A percentile compares a stretch with the other conserved stretches of the same genome.
Conservation (phyloP, 495 filamentous ascomycete species). For the Aspergillus cristatus region DNA sequence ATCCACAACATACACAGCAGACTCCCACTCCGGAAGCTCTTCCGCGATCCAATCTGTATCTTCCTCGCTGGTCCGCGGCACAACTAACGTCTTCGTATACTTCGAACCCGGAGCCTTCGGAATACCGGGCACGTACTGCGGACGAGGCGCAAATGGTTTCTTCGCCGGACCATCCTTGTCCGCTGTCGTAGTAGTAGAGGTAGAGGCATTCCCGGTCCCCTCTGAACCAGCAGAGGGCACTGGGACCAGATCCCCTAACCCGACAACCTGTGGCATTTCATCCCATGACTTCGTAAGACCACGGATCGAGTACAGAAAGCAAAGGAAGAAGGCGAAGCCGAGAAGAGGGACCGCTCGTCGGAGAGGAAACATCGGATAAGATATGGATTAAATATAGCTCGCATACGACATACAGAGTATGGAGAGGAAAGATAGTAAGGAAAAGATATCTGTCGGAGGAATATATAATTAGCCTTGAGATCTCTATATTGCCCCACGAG, state of each 20-base stretch:
- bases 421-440: too few species aligned
- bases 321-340: conserved; percentile 27
- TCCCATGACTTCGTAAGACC: conserved; percentile 26
- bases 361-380: conserved; percentile 28
- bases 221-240: conserved; percentile 3
- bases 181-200: conserved; percentile 11
- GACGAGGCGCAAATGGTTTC: conserved; percentile 22
- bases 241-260: conserved; percentile 25
- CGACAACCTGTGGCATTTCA: conserved; percentile 25
- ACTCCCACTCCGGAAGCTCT: conserved; percentile 46
- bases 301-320: conserved; percentile 22
- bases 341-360: conserved; percentile 27
- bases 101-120: conserved; percentile 31
- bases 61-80: conserved; percentile 47
- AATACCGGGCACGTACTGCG: conserved; percentile 28
- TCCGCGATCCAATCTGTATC: conserved; percentile 52
- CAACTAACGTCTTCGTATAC: conserved; percentile 47
- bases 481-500: too few species aligned
- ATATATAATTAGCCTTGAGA: too few species aligned
- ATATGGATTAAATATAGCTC: too few species aligned
- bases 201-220: conserved; percentile 19
- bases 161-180: conserved; percentile 5
- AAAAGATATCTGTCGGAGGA: too few species aligned
- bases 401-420: too few species aligned
- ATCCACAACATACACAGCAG: conserved; percentile 57